Evolutionary conservation across 163 green algal genomes (phyloP).

Genomic region (Scenedesmus sp.): DNA sequence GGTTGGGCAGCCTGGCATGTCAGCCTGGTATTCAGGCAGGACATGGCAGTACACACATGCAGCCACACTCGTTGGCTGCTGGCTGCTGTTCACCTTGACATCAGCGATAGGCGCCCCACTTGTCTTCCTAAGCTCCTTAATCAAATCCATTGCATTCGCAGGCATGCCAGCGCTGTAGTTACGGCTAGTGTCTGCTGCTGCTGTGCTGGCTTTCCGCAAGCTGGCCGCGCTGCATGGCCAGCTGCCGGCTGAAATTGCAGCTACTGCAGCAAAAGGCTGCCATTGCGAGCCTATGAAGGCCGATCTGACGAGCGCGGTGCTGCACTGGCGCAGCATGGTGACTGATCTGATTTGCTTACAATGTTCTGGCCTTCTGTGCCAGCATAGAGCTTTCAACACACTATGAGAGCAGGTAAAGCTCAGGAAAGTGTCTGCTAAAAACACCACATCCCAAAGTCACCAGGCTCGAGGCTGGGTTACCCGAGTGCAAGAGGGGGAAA

Average conservation of each 20-base stretch:
- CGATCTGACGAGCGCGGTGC: not conserved
- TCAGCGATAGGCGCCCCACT: slow-evolving; percentile 83
- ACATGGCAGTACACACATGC: not conserved
- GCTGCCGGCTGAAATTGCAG: not conserved
- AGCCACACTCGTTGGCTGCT: not conserved
- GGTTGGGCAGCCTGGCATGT: not conserved
- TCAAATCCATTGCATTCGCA: slow-evolving; percentile 60
- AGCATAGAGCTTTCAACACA: not conserved
- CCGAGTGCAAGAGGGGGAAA: not conserved
- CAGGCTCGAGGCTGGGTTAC: not conserved
- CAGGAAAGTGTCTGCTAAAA: not conserved
- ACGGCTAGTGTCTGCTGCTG: not conserved
- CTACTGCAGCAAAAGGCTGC: not conserved
- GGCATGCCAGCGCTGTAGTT: slow-evolving; percentile 26
- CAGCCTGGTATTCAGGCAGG: not conserved
- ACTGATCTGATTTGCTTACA: not conserved
- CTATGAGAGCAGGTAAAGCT: not conserved
- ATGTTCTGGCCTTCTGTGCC: not conserved
- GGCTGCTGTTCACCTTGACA: slow-evolving; percentile 38
- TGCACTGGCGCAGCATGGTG: slow-evolving; percentile 4
- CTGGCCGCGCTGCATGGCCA: not conserved
- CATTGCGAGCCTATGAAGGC: not conserved
- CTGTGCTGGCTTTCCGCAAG: not conserved
- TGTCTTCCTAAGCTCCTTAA: slow-evolving; percentile 83
- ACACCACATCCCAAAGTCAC: not conserved